phyloP scores from a whole-genome alignment of 306 rosid genomes.

The Quercus berberidifolia region DNA sequence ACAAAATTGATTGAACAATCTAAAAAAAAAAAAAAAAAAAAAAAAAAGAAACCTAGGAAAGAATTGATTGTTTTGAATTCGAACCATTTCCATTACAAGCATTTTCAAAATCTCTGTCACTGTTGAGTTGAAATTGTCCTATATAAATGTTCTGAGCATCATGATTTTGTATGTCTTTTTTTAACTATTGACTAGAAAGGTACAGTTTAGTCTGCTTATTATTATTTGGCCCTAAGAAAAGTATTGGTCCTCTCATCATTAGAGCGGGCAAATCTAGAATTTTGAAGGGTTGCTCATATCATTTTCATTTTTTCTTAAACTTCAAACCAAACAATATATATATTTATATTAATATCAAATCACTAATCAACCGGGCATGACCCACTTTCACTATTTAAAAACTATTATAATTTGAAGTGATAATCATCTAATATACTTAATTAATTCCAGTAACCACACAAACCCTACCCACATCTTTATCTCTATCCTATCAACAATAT shows the following conservation, averaged over 20 bases:
- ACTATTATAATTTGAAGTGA: constrained; percentile 35
- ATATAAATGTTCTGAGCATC: too few species aligned
- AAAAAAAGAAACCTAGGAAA: too few species aligned
- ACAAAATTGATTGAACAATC: too few species aligned
- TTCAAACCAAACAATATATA: not conserved
- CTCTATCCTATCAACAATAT: constrained; percentile 26
- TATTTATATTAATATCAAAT: not conserved
- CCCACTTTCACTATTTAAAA: constrained; percentile 27
- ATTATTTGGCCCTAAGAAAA: not conserved
- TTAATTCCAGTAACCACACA: constrained; percentile 36
- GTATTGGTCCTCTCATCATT: not conserved
- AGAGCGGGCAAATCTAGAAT: not conserved
- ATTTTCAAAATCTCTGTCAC: too few species aligned
- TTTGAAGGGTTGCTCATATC: not conserved
- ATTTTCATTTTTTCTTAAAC: not conserved
- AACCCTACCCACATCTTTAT: constrained; percentile 34
- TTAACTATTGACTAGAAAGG: not conserved
- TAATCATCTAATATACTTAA: constrained; percentile 36
- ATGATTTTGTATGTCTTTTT: too few species aligned
- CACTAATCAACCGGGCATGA: constrained; percentile 22
- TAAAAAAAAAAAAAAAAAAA: too few species aligned
- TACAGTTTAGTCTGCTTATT: constrained; percentile 20
- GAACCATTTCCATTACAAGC: too few species aligned
- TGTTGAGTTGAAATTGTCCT: too few species aligned
- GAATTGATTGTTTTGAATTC: too few species aligned